A percentile compares a stretch with the other conserved stretches of the same genome.
Conservation (phyloP, 1,284 basidiomycete species). For the Polyporus tsugae region DNA sequence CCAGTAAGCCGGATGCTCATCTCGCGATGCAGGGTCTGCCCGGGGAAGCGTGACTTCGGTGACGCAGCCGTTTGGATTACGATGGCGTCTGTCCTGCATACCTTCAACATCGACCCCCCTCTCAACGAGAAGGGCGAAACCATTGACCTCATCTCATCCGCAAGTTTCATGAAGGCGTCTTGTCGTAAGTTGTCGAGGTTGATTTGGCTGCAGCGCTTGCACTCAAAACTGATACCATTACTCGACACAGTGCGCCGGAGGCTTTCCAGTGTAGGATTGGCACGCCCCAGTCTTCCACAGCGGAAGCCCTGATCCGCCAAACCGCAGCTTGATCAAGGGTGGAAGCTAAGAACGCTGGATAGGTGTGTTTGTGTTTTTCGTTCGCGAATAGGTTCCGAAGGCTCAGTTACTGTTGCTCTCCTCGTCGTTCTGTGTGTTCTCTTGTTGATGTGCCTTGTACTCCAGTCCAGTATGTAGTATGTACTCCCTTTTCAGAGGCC, state of each 20-base stretch:
- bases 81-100: conserved; percentile 18
- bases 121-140: conserved; percentile 13
- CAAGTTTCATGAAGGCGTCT: neutral
- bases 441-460: neutral
- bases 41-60: conserved; percentile 21
- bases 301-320: neutral
- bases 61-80: conserved; percentile 15
- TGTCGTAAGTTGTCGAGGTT: neutral
- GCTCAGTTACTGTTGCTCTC: no score
- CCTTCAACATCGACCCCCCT: conserved; percentile 14
- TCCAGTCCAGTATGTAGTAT: neutral
- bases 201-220: neutral
- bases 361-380: neutral
- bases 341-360: neutral
- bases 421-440: neutral
- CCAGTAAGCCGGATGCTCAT: no score
- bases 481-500: no score
- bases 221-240: neutral
- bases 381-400: neutral
- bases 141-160: neutral
- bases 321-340: neutral
- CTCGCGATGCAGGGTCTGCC: conserved; percentile 20
- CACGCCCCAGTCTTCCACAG: neutral
- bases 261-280: conserved; percentile 7
- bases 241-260: conserved; percentile 3